Conservation (phyloP, 2,329 filamentous ascomycete species). For the Fusarium sublunatum region DNA sequence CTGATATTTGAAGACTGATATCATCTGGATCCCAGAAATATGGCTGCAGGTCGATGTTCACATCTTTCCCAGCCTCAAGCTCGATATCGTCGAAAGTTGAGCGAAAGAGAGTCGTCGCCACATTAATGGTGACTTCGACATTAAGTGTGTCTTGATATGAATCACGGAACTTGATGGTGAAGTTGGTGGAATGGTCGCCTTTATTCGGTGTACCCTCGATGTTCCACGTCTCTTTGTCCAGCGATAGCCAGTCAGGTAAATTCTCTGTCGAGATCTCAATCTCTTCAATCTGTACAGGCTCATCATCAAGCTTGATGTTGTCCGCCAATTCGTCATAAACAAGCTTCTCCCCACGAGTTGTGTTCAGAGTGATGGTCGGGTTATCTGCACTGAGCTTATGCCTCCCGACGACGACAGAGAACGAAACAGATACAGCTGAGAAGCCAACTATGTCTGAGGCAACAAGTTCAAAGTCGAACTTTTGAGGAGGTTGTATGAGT, state of each 20-base stretch:
- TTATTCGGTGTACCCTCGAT: slow-evolving; percentile 73
- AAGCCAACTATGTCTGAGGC: slow-evolving; percentile 86
- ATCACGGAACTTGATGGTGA: slow-evolving; percentile 72
- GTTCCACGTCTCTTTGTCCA: slow-evolving; percentile 70
- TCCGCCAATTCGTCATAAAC: slow-evolving; percentile 63
- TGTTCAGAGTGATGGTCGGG: slow-evolving; percentile 66
- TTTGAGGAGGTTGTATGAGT: slow-evolving; percentile 74
- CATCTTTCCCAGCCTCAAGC: slow-evolving; percentile 54
- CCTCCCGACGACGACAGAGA: slow-evolving; percentile 77
- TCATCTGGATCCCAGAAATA: slow-evolving; percentile 57
- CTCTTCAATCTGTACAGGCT: slow-evolving; percentile 59
- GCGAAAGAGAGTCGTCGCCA: slow-evolving; percentile 55
- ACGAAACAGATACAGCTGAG: slow-evolving; percentile 71
- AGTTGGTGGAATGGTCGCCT: slow-evolving; percentile 68
- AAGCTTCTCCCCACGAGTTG: slow-evolving; percentile 64
- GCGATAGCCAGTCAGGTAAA: slow-evolving; percentile 75
- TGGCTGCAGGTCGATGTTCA: slow-evolving; percentile 57
- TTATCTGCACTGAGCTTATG: slow-evolving; percentile 75
- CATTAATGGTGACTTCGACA: slow-evolving; percentile 59
- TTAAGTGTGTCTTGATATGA: slow-evolving; percentile 68
- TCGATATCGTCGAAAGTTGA: slow-evolving; percentile 55
- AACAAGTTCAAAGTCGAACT: slow-evolving; percentile 77
- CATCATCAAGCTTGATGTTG: slow-evolving; percentile 68
- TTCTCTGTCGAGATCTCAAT: slow-evolving; percentile 64
- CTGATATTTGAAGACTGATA: slow-evolving; percentile 52